Conservation (phyloP, 345 rosid genomes). For the Melastoma malabathricum region DNA sequence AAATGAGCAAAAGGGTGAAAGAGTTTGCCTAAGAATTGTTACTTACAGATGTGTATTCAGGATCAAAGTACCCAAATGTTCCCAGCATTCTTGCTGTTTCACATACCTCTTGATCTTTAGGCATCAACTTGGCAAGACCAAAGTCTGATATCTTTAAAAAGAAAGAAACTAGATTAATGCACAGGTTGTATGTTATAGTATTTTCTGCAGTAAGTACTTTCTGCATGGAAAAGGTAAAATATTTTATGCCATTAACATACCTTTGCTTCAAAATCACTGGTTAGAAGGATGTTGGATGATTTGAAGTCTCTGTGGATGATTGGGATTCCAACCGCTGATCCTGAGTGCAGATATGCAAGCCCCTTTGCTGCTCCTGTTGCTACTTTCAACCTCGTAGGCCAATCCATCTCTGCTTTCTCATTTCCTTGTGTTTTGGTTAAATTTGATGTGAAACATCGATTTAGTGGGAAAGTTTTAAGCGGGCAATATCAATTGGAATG, state of each 20-base stretch:
- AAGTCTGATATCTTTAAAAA: conserved; percentile 70
- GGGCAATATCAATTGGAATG: background rate
- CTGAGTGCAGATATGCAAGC: conserved; percentile 91
- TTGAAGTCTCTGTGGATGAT: conserved; percentile 93
- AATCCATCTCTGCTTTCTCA: conserved; percentile 66
- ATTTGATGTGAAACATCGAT: background rate
- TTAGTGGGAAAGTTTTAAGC: conserved; percentile 6
- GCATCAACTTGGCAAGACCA: conserved; percentile 96
- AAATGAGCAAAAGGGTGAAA: background rate
- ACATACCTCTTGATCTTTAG: conserved; percentile 69
- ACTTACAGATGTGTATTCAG: conserved; percentile 86
- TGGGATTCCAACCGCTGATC: conserved; percentile 70
- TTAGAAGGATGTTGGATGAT: conserved; percentile 78
- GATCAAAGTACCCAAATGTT: conserved; percentile 94
- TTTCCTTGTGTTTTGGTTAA: conserved; percentile 30
- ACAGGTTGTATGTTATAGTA: background rate
- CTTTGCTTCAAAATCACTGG: conserved; percentile 68
- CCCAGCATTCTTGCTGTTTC: conserved; percentile 93
- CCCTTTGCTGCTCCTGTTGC: conserved; percentile 90
- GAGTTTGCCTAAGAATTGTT: background rate
- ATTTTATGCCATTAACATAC: conserved; percentile 17
- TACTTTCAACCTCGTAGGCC: conserved; percentile 71
- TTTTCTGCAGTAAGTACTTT: background rate
- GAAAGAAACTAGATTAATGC: background rate
- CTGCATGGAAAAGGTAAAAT: background rate